Conservation (phyloP, 768 basidiomycete genomes). For the Macrolepiota dolichaula region DNA sequence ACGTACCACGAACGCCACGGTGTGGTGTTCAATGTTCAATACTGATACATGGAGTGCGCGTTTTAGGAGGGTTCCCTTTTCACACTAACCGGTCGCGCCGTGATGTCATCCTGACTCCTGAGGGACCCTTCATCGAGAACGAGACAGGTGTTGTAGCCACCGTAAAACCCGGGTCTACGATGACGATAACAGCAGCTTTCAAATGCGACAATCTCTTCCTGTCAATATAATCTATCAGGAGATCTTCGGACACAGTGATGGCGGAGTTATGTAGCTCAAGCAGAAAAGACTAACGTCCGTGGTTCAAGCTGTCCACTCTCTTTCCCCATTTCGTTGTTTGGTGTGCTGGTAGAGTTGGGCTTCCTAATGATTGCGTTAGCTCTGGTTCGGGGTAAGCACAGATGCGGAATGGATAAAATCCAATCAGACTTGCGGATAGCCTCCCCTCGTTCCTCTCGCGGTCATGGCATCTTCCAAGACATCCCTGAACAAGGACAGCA, state of each 20-base stretch:
- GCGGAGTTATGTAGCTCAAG: constrained; percentile 3
- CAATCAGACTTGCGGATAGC: neutral
- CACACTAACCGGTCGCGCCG: too few species aligned
- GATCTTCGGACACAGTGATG: neutral
- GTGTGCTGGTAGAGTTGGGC: neutral
- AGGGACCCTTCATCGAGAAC: too few species aligned
- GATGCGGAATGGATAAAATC: neutral
- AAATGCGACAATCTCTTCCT: too few species aligned
- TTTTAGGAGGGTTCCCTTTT: too few species aligned
- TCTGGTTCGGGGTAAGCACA: neutral
- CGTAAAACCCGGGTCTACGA: too few species aligned
- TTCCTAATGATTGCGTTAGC: neutral
- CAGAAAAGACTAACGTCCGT: neutral
- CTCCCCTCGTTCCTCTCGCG: neutral
- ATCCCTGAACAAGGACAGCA: neutral
- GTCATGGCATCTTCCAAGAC: neutral
- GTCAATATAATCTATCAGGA: neutral
- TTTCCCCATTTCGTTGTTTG: constrained; percentile 1
- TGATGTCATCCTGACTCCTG: too few species aligned
- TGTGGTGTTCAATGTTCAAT: too few species aligned
- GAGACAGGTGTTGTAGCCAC: too few species aligned
- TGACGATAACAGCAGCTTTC: too few species aligned
- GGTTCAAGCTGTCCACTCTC: neutral
- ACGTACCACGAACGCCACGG: too few species aligned
- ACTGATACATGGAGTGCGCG: too few species aligned